A percentile compares a stretch with the other conserved stretches of the same genome.
Evolutionary conservation across 345 rosid species (phyloP).

Genomic region (Mangifera indica): DNA sequence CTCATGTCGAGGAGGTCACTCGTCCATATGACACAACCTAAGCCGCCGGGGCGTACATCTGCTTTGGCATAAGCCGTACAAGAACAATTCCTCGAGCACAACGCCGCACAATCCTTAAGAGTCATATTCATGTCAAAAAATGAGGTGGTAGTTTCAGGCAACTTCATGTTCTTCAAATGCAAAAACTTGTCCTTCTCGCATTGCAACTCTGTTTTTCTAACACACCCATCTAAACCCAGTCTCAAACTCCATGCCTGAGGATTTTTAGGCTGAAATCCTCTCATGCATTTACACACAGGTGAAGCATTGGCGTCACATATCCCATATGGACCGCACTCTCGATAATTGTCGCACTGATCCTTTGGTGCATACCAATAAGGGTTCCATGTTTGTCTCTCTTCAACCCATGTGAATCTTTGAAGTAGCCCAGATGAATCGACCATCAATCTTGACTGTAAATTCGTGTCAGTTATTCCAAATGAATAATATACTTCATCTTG

Average conservation of each 20-base stretch:
- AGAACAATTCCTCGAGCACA: constrained; percentile 42
- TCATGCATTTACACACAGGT: constrained; percentile 68
- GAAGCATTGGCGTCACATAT: constrained; percentile 66
- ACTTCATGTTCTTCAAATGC: constrained; percentile 52
- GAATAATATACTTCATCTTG: constrained; percentile 48
- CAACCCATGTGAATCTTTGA: constrained; percentile 57
- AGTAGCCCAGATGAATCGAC: constrained; percentile 46
- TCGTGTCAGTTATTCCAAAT: constrained; percentile 24
- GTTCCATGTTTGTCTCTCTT: constrained; percentile 44
- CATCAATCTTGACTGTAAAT: constrained; percentile 47
- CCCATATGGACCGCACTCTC: constrained; percentile 64
- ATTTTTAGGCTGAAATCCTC: constrained; percentile 62
- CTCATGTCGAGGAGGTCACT: constrained; percentile 42
- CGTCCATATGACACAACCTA: constrained; percentile 49
- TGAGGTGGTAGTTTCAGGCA: constrained; percentile 58
- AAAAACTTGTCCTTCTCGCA: constrained; percentile 59
- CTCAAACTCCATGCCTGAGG: constrained; percentile 54
- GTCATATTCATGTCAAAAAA: constrained; percentile 39
- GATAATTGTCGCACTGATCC: constrained; percentile 73
- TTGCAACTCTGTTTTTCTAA: constrained; percentile 43
- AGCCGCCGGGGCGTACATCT: constrained; percentile 29
- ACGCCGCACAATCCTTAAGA: constrained; percentile 28
- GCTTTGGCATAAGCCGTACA: constrained; percentile 43
- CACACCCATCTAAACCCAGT: constrained; percentile 69
- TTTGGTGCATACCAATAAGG: constrained; percentile 77